Percentiles rank a stretch among this genome's conserved stretches.
Evolutionary conservation across 345 rosid species (phyloP).

Genomic region (Excoecaria agallocha): DNA sequence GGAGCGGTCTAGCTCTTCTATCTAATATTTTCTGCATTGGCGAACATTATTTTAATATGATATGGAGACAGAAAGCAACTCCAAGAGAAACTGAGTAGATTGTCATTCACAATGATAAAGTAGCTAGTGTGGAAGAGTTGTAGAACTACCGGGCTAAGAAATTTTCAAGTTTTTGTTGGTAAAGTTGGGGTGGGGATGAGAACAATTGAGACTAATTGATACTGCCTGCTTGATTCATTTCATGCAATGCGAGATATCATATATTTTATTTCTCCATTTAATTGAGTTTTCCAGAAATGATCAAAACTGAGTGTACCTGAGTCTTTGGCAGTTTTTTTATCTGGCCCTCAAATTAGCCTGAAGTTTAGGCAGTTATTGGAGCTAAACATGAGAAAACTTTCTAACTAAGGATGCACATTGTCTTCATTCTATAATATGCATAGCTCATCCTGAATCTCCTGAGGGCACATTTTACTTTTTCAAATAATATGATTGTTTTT

Average conservation of each 20-base stretch:
- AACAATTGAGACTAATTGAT: background rate
- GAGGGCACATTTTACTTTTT: conserved; percentile 5
- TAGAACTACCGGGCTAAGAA: background rate
- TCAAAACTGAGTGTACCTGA: background rate
- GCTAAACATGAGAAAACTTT: background rate
- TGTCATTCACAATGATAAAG: background rate
- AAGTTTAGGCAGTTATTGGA: background rate
- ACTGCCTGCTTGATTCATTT: background rate
- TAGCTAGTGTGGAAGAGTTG: background rate
- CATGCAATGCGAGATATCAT: background rate
- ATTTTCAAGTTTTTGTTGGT: background rate
- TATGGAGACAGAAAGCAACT: background rate
- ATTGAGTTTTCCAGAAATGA: background rate
- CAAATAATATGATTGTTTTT: background rate
- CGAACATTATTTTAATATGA: background rate
- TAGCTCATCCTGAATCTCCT: background rate
- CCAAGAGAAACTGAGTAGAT: background rate
- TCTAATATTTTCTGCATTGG: background rate
- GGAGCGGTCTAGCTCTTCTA: background rate
- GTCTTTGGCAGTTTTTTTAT: background rate
- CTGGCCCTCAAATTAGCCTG: background rate
- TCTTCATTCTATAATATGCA: background rate
- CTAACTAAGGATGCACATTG: too few species aligned
- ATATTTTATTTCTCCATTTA: background rate
- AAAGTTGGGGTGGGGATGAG: background rate